These are phyloP conservation scores for Prunus yedoensis DNA, from an alignment of 331 rosid species.

Conservation along the genomic window DNA sequence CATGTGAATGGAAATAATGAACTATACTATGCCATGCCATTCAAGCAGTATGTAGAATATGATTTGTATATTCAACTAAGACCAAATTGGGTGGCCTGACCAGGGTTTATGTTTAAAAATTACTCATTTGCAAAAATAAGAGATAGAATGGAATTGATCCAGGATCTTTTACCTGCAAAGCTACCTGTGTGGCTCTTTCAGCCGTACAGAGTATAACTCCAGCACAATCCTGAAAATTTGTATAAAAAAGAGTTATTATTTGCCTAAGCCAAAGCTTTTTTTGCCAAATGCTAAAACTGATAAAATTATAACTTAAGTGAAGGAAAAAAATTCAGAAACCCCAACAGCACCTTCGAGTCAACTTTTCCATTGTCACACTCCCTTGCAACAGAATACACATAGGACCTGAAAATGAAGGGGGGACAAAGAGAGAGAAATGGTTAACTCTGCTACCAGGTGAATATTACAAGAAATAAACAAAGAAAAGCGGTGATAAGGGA, in stretches of 20 bases:
- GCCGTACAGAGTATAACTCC: conserved; percentile 87
- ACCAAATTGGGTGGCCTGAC: neutral
- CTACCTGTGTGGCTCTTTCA: conserved; percentile 93
- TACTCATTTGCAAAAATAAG: neutral
- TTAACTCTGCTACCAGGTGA: conserved; percentile 21
- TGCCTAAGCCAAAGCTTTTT: neutral
- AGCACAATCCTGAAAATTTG: conserved; percentile 80
- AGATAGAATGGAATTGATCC: neutral
- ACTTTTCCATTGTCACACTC: conserved; percentile 83
- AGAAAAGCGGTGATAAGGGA: neutral
- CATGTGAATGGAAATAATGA: neutral
- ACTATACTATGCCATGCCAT: neutral
- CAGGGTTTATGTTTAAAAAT: neutral
- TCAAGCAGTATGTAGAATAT: neutral
- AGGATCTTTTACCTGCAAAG: conserved; percentile 65
- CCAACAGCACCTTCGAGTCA: conserved; percentile 64
- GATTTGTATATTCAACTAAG: neutral
- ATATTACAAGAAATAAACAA: neutral
- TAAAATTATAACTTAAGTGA: neutral
- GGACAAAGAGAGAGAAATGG: conserved; percentile 17
- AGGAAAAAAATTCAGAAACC: neutral
- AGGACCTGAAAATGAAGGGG: conserved; percentile 58
- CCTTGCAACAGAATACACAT: conserved; percentile 93
- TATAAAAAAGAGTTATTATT: conserved; percentile 4
- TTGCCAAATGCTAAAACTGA: neutral